Base-by-base conservation (phyloP, 345 rosid genomes). In the Aethionema arabicum region DNA sequence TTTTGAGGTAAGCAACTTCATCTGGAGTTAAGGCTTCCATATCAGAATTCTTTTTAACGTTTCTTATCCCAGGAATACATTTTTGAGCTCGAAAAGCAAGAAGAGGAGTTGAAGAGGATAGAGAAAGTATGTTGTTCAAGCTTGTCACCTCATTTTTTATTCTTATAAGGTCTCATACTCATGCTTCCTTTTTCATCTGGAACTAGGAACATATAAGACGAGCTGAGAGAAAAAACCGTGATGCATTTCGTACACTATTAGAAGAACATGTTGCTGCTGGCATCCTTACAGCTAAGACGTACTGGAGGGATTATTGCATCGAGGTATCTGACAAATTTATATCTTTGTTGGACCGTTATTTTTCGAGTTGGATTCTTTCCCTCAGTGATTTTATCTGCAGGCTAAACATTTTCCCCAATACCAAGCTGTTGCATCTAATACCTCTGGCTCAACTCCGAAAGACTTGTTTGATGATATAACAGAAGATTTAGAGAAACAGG, bases 181-280 rank as follows among this genome's bases (percentile, higher is more conserved):
- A 53, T 63, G 10, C 30, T 51, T 64, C 61, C 9, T 8, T 72
- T 37, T 74, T 56, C 41, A 13, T 37, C 57, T 68, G 64, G 67
- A 71, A 9, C 50, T 77, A 93, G 99, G 99, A 93, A 70, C 90
- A 84, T 79, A 10, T 79, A 72, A 84, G 96, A 76, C 83, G 95
- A 45, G 65, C 85, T 27, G 99, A 93, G 76, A 82, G 97, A 61
- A 93, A 93, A 84, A 90, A 85, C 67, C 96, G 97, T 42, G 97
- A 93, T 67, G 88, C 73, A 41, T 83, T 85, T 66, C 91, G 87
- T 39, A 70, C 85, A 61, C 68, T 93, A 62, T 53, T 93, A 88
- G 95, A 85, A 76, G 95, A 82, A 58, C 90, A 87, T 70, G 82
- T 87, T 60, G 75, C 83, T 40, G 77, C 76, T 58, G 96, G 92